Conservation (phyloP, 495 filamentous ascomycete genomes). For the Lasiosphaeris hirsuta region DNA sequence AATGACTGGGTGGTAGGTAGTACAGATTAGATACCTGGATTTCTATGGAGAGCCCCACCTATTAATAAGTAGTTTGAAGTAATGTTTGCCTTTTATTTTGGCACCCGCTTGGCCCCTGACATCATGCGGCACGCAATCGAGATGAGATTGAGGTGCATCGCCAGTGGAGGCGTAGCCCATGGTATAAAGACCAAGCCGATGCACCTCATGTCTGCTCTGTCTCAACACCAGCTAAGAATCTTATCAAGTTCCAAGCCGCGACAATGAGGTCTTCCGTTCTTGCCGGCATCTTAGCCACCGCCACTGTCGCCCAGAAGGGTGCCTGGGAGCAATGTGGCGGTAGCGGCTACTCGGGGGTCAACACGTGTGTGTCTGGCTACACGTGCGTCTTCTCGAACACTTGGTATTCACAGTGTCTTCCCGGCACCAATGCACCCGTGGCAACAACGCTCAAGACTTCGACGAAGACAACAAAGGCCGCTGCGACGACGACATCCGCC, state of each 20-base stretch:
- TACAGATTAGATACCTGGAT: too few species aligned
- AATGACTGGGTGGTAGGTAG: too few species aligned
- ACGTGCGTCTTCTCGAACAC: constrained; percentile 40
- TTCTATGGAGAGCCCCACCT: too few species aligned
- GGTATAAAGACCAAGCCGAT: too few species aligned
- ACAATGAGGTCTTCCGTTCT: constrained; percentile 29
- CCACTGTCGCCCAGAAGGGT: constrained; percentile 24
- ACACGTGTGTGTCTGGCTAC: constrained; percentile 39
- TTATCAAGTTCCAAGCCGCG: background rate
- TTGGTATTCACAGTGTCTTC: constrained; percentile 44
- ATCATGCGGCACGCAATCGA: too few species aligned
- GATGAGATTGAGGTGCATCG: too few species aligned
- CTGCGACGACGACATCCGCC: constrained; percentile 10
- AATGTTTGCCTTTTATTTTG: too few species aligned
- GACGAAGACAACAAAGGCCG: constrained; percentile 13
- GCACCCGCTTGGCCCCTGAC: too few species aligned
- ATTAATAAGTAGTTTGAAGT: too few species aligned
- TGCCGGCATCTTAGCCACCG: constrained; percentile 22
- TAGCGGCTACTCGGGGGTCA: constrained; percentile 35
- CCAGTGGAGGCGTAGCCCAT: too few species aligned
- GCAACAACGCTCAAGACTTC: constrained; percentile 16
- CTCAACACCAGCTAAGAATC: background rate
- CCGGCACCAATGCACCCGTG: constrained; percentile 13
- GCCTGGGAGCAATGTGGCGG: constrained; percentile 49
- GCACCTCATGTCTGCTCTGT: too few species aligned